These are phyloP conservation scores for Calycina herbarum DNA, from an alignment of 2,329 filamentous ascomycete species.

Conservation along the genomic window DNA sequence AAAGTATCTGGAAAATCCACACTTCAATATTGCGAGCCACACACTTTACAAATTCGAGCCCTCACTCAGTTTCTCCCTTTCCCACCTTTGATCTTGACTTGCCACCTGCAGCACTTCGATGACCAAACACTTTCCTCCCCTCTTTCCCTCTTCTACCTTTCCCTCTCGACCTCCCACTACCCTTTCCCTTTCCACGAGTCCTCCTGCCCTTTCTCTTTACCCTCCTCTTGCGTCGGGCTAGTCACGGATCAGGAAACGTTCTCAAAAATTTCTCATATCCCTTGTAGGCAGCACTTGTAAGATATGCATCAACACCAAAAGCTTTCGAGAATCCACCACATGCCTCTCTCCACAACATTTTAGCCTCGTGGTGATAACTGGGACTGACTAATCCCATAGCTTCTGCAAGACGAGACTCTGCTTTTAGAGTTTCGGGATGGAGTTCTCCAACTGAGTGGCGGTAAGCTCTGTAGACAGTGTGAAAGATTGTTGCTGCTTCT, in stretches of 20 bases:
- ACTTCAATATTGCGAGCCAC: not conserved
- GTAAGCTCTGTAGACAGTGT: slow-evolving; percentile 25
- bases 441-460: slow-evolving; percentile 27
- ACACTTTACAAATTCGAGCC: not conserved
- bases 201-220: not conserved
- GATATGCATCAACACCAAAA: slow-evolving; percentile 28
- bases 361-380: slow-evolving; percentile 24
- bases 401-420: slow-evolving; percentile 26
- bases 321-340: slow-evolving; percentile 28
- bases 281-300: slow-evolving; percentile 27
- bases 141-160: slow-evolving; percentile 10
- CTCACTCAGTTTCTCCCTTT: not conserved
- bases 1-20: not conserved
- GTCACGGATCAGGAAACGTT: slow-evolving; percentile 24
- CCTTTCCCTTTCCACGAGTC: not conserved
- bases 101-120: not conserved
- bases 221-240: not conserved
- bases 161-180: slow-evolving; percentile 4
- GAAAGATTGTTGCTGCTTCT: slow-evolving; percentile 26
- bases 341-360: slow-evolving; percentile 30
- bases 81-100: not conserved
- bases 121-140: not conserved
- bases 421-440: slow-evolving; percentile 31
- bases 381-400: slow-evolving; percentile 22
- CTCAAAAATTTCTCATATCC: slow-evolving; percentile 32